phyloP scores from a whole-genome alignment of 2,329 filamentous ascomycete genomes.

The Claviceps purpurea region DNA sequence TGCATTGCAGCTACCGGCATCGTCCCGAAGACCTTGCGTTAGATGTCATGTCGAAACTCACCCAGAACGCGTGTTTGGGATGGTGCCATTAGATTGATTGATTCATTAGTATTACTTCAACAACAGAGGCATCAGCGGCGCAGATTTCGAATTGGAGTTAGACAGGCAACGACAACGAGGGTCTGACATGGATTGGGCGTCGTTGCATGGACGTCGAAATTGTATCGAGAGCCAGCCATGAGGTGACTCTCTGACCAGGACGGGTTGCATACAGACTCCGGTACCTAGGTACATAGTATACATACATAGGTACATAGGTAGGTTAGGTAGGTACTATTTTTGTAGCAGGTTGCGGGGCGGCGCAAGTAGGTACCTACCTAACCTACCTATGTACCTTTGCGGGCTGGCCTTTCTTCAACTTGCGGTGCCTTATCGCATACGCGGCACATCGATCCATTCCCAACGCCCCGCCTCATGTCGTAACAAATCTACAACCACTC shows the following conservation, averaged over 20 bases:
- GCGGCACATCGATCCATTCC: not conserved
- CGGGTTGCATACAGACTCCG: too few relatives aligned
- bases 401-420: too few relatives aligned
- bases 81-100: not conserved
- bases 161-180: not conserved
- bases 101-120: not conserved
- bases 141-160: not conserved
- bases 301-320: too few relatives aligned
- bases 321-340: too few relatives aligned
- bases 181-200: not conserved
- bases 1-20: slow-evolving; percentile 25
- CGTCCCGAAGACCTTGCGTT: not conserved
- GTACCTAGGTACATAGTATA: too few relatives aligned
- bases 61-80: not conserved
- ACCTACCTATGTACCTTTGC: too few relatives aligned
- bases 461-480: slow-evolving; percentile 7
- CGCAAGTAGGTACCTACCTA: not conserved
- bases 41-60: slow-evolving; percentile 6
- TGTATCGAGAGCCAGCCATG: not conserved
- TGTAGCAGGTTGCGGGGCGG: not conserved
- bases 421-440: slow-evolving; percentile 4
- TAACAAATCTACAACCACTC: not conserved
- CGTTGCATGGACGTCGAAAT: not conserved
- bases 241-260: not conserved
- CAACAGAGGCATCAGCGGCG: not conserved